These are phyloP conservation scores for Tolypocladium amazonense DNA, from an alignment of 2,329 filamentous ascomycete genomes.

Conservation along the genomic window DNA sequence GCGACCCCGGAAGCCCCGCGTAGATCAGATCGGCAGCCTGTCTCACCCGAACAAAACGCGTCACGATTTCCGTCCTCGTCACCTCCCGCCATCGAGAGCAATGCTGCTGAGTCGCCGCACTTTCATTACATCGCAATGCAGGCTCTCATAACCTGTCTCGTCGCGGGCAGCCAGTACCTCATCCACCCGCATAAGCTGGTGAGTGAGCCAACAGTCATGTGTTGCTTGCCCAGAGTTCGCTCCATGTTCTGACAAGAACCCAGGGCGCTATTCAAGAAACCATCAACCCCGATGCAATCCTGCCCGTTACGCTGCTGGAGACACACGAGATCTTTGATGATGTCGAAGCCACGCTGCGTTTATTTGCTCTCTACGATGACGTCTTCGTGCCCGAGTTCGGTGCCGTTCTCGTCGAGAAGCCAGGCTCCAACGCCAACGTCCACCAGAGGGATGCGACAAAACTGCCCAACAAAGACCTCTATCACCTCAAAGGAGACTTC, in stretches of 20 bases:
- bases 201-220: neutral
- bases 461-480: neutral
- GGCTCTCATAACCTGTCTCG: conserved; percentile 23
- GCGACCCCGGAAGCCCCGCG: neutral
- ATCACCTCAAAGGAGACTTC: conserved; percentile 4
- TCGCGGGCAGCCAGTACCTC: conserved; percentile 27
- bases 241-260: neutral
- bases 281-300: conserved; percentile 27
- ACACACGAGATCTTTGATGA: conserved; percentile 25
- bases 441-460: neutral
- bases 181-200: conserved; percentile 27
- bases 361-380: conserved; percentile 24
- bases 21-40: neutral
- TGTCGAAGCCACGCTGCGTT: conserved; percentile 20
- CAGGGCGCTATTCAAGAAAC: conserved; percentile 30
- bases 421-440: conserved; percentile 8
- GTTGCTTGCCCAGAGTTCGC: neutral
- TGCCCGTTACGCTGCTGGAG: conserved; percentile 28
- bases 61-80: neutral
- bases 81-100: neutral
- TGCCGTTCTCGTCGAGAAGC: conserved; percentile 27
- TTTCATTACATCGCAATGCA: conserved; percentile 10
- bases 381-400: conserved; percentile 28
- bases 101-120: neutral
- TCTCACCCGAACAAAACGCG: neutral